phyloP scores from a whole-genome alignment of 495 filamentous ascomycete genomes.

The Hypoxylon rickii region DNA sequence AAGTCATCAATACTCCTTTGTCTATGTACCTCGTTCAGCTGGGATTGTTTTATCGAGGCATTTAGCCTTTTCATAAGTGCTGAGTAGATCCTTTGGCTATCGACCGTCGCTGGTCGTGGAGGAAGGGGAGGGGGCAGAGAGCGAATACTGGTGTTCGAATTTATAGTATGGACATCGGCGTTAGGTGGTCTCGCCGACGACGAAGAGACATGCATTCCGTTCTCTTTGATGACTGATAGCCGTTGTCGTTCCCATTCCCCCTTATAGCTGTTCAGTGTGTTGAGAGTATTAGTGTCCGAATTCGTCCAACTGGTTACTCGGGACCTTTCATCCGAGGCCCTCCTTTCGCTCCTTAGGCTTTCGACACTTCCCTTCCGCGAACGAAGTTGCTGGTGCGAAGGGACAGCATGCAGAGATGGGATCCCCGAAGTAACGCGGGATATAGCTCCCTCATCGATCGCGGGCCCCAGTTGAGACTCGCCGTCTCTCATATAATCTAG shows the following conservation, averaged over 20 bases:
- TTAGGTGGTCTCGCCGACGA: slow-evolving; percentile 35
- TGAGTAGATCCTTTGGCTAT: slow-evolving; percentile 71
- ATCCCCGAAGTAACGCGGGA: slow-evolving; percentile 48
- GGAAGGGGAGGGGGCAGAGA: slow-evolving; percentile 23
- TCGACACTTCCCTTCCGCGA: slow-evolving; percentile 57
- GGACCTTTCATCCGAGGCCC: slow-evolving; percentile 60
- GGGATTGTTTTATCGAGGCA: slow-evolving; percentile 38
- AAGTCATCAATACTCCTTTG: slow-evolving; percentile 30
- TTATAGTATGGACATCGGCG: neutral
- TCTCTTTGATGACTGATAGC: slow-evolving; percentile 70
- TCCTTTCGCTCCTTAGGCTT: slow-evolving; percentile 54
- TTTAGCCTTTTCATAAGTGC: slow-evolving; percentile 72
- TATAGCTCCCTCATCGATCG: slow-evolving; percentile 42
- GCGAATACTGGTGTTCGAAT: slow-evolving; percentile 3
- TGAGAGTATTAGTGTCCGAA: slow-evolving; percentile 55
- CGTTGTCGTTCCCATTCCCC: slow-evolving; percentile 58
- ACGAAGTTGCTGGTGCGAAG: slow-evolving; percentile 44
- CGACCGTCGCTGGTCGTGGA: slow-evolving; percentile 43
- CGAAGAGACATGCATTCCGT: slow-evolving; percentile 54
- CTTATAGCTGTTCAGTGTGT: slow-evolving; percentile 44
- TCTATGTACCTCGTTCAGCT: slow-evolving; percentile 37
- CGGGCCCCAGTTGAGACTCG: slow-evolving; percentile 27
- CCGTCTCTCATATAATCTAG: slow-evolving; percentile 24
- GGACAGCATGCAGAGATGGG: slow-evolving; percentile 45
- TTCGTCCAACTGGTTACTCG: slow-evolving; percentile 78